Percentiles rank a stretch among this genome's conserved stretches.
Evolutionary conservation across 345 rosid species (phyloP).

Genomic region (Boechera retrofracta): DNA sequence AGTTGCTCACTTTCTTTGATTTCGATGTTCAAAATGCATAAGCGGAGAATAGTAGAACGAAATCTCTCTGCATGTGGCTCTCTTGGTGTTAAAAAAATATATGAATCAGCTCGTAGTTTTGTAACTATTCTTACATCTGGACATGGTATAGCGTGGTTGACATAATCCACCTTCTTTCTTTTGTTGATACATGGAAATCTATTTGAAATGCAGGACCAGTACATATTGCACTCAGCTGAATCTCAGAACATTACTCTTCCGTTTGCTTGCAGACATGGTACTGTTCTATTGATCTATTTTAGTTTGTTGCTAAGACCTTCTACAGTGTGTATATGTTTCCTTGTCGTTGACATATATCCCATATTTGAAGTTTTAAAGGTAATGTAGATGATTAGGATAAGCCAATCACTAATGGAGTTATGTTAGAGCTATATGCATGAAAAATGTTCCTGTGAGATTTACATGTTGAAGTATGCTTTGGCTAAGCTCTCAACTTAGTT

Average conservation of each 20-base stretch:
- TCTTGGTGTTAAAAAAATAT: background rate
- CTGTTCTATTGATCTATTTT: slow-evolving; percentile 41
- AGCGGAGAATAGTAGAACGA: background rate
- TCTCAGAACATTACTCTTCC: slow-evolving; percentile 82
- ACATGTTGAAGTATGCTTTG: background rate
- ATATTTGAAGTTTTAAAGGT: background rate
- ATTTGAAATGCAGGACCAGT: slow-evolving; percentile 79
- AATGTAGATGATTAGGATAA: slow-evolving; percentile 19
- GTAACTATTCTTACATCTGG: background rate
- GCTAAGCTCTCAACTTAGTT: background rate
- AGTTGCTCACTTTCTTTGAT: background rate
- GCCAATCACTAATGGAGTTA: background rate
- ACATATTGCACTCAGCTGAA: slow-evolving; percentile 92
- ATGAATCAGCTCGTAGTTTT: background rate
- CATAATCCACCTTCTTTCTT: background rate
- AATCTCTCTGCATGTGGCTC: no score
- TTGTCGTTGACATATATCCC: background rate
- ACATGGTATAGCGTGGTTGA: background rate
- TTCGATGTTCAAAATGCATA: background rate
- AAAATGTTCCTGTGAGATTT: background rate
- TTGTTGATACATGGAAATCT: slow-evolving; percentile 15
- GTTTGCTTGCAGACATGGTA: slow-evolving; percentile 99
- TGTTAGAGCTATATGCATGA: slow-evolving; percentile 17
- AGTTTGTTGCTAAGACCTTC: background rate
- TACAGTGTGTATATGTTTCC: background rate